Base-by-base conservation (phyloP, 2,329 filamentous ascomycete genomes). In the Calcarisporium arbuscula region DNA sequence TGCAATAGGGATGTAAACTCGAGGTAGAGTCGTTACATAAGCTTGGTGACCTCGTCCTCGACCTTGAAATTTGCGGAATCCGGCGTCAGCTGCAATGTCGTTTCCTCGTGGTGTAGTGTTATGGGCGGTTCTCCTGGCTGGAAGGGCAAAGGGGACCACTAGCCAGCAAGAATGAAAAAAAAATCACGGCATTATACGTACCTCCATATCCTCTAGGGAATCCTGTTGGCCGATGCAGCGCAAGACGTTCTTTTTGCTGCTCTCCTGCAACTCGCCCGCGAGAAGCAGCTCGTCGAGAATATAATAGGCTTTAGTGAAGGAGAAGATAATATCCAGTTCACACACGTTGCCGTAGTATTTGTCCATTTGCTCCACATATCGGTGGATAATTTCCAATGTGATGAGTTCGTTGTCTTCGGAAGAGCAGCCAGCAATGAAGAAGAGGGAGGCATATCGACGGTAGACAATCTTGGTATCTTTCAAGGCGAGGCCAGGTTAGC, bases 341-440 rank as follows among this genome's bases (percentile, higher is more conserved):
- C 92, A 98, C 40, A 98, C 92, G 62, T 98, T 98, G 62, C 92
- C 92, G 63, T 96, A 98, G 70, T 98, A 98, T 64, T 98, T 98
- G 74, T 98, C 92, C 92, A 98, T 98, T 67, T 98, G 92, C 65
- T 98, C 92, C 57, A 98, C 92, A 61, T 98, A 98, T 65, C 92
- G 87, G 64, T 98, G 92, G 53, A 98, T 94, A 57, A 98, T 88
- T 64, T 98, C 92, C 57, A 98, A 86, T 17, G 87, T 95, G 60
- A 96, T 95, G 56, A 98, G 71, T 60, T 98, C 92, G 65, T 98
- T 98, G 65, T 98, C 92, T 44, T 87, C 88, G n/a, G 89, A 89
- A 35, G 88, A 82, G 68, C 88, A 95, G 52, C 92, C 92, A 54
- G 90, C 89, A 61, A 98, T 98, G 74, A 98, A 98, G 74, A 96